Base-by-base conservation (phyloP, 1,284 basidiomycete species). In the Nidula niveotomentosa region DNA sequence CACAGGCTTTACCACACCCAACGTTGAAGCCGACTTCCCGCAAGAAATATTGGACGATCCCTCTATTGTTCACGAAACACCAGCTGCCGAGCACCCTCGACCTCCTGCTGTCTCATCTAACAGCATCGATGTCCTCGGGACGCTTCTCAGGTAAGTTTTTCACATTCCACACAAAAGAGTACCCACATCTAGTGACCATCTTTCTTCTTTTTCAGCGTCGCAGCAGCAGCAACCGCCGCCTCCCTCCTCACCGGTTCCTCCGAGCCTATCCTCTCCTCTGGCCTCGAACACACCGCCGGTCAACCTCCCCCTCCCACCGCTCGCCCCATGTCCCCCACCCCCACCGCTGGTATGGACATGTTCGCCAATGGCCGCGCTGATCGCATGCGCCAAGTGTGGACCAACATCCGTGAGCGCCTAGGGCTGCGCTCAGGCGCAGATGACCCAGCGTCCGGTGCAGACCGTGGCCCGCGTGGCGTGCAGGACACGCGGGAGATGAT, bases 161-260 rank as follows among this genome's bases (percentile, higher is more conserved):
- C n/a, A 52, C 30, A 30, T 30, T 30, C 5, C 30, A 30, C 30
- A 5, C 30, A 30, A 30, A 30, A 30, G 30, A 30, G 30, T 30
- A 30, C 30, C 30, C 12, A 35, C 30, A 47, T 17, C n/a, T 15
- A 33, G 41, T 56, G 18, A 47, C 12, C 18, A 12, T 23, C 45
- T 61, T 56, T 48, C 56, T 63, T 46, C 55, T 54, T 46, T 56
- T 52, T 35, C 58, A 91, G 89, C 60, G 88, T 91, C 45, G 89
- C 88, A 7, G 88, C 88, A 18, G 86, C 88, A n/a, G 89, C 89
- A 18, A 90, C 89, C 0, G 89, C 88, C 1, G 88, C 88, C 6
- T 90, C 89, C 7, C 74, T 88, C 30, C 75, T 88, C 34, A 85
- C 84, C 5, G 83, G 84, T 48, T 82, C 83, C 36, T 77, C 82